phyloP scores from a whole-genome alignment of 2,329 filamentous ascomycete genomes.

The Boeremia exigua region DNA sequence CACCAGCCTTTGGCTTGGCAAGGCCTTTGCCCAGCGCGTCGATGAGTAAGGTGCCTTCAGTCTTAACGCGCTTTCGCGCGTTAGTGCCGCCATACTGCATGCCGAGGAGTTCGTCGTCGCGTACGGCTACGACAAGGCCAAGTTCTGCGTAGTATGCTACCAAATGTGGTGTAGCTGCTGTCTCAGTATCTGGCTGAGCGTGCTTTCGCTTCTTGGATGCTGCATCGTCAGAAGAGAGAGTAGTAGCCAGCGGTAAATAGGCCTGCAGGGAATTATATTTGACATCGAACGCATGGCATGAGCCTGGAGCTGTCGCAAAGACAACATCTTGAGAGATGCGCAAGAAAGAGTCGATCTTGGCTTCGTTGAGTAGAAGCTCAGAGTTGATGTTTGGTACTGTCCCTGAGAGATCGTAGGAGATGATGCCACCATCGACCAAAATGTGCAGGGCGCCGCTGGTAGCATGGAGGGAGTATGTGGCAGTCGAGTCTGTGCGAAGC shows the following conservation, averaged over 20 bases:
- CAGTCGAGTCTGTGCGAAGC: slow-evolving; percentile 4
- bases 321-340: slow-evolving; percentile 71
- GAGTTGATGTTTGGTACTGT: slow-evolving; percentile 66
- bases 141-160: slow-evolving; percentile 67
- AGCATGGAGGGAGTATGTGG: slow-evolving; percentile 64
- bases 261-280: slow-evolving; percentile 64
- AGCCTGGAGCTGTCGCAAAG: slow-evolving; percentile 64
- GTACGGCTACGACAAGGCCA: slow-evolving; percentile 69
- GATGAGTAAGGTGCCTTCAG: slow-evolving; percentile 65
- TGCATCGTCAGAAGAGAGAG: slow-evolving; percentile 36
- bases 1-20: slow-evolving; percentile 8
- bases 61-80: slow-evolving; percentile 46
- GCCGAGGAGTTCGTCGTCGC: slow-evolving; percentile 69
- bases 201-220: slow-evolving; percentile 46
- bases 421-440: slow-evolving; percentile 60
- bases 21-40: slow-evolving; percentile 75
- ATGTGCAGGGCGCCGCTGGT: slow-evolving; percentile 69
- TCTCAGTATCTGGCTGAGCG: slow-evolving; percentile 42
- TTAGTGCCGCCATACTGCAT: slow-evolving; percentile 59
- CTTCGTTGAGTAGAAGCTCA: slow-evolving; percentile 57
- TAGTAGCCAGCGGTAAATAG: slow-evolving; percentile 42
- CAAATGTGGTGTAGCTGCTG: slow-evolving; percentile 40
- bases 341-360: slow-evolving; percentile 66
- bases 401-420: slow-evolving; percentile 68
- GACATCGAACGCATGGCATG: slow-evolving; percentile 67